Percentiles rank a stretch among this genome's conserved stretches.
These are phyloP conservation scores for Escovopsis sp. DNA, from an alignment of 2,329 filamentous ascomycete species.

Conservation along the genomic window DNA sequence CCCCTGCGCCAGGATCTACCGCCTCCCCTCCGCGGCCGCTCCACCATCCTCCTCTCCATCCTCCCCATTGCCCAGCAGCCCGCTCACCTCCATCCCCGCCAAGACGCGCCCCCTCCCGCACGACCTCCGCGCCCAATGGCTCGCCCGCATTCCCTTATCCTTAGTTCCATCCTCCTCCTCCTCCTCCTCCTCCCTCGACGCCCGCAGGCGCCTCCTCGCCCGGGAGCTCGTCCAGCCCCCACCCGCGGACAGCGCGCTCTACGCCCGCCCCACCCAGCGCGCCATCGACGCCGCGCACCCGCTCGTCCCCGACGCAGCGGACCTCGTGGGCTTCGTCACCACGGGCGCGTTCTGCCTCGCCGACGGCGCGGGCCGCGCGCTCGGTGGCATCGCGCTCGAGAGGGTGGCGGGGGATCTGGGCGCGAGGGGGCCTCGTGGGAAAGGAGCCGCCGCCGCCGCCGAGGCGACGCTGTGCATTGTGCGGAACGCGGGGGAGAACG, in stretches of 20 bases:
- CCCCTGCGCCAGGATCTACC: constrained; percentile 70
- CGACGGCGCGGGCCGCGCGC: constrained; percentile 58
- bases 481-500: constrained; percentile 60
- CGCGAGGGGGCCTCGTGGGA: constrained; percentile 1
- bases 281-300: constrained; percentile 19
- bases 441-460: constrained; percentile 7
- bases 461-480: constrained; percentile 58
- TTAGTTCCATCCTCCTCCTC: not conserved
- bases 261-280: not conserved
- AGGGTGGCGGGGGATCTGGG: constrained; percentile 32
- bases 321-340: constrained; percentile 83
- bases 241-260: constrained; percentile 2
- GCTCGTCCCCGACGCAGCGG: constrained; percentile 53
- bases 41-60: constrained; percentile 9
- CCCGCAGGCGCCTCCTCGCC: constrained; percentile 29
- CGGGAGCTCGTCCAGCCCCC: constrained; percentile 30
- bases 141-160: constrained; percentile 34
- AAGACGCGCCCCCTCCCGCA: constrained; percentile 28
- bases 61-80: constrained; percentile 11
- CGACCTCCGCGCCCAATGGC: constrained; percentile 55
- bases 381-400: constrained; percentile 53
- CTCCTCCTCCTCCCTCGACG: constrained; percentile 16
- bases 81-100: constrained; percentile 31
- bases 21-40: constrained; percentile 38
- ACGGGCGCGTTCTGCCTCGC: constrained; percentile 70